Conservation (phyloP, 2,329 filamentous ascomycete species). For the Rhynchosporium agropyri region DNA sequence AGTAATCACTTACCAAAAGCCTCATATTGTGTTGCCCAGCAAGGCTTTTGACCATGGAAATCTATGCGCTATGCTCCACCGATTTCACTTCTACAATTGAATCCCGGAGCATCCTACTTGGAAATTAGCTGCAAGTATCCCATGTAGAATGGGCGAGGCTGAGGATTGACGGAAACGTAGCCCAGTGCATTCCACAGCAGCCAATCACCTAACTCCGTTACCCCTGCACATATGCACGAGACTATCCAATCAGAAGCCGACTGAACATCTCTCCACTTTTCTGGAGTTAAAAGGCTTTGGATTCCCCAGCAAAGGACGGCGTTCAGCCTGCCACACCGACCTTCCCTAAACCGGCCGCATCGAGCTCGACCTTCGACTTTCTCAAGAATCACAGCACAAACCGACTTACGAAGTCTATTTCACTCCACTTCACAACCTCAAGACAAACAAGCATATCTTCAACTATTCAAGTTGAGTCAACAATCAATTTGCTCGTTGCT, state of each 20-base stretch:
- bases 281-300: slow-evolving; percentile 17
- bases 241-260: not conserved
- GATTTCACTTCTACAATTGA: not conserved
- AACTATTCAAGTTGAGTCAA: not conserved
- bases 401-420: not conserved
- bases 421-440: not conserved
- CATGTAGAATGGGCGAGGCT: slow-evolving; percentile 6
- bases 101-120: not conserved
- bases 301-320: slow-evolving; percentile 15
- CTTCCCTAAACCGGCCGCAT: not conserved
- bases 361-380: not conserved
- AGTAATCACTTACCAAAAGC: no score
- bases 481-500: not conserved
- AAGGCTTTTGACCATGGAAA: no score
- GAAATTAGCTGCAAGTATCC: slow-evolving; percentile 5
- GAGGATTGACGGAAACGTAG: slow-evolving; percentile 23
- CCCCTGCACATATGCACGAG: slow-evolving; percentile 12
- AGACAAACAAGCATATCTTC: slow-evolving; percentile 1
- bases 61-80: no score
- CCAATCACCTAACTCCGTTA: slow-evolving; percentile 15
- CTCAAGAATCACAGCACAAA: not conserved
- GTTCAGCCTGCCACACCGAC: not conserved
- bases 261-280: slow-evolving; percentile 20
- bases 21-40: no score
- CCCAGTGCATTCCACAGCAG: slow-evolving; percentile 11